A percentile compares a stretch with the other conserved stretches of the same genome.
phyloP scores from a whole-genome alignment of 345 rosid genomes.

The Melastoma malabathricum region DNA sequence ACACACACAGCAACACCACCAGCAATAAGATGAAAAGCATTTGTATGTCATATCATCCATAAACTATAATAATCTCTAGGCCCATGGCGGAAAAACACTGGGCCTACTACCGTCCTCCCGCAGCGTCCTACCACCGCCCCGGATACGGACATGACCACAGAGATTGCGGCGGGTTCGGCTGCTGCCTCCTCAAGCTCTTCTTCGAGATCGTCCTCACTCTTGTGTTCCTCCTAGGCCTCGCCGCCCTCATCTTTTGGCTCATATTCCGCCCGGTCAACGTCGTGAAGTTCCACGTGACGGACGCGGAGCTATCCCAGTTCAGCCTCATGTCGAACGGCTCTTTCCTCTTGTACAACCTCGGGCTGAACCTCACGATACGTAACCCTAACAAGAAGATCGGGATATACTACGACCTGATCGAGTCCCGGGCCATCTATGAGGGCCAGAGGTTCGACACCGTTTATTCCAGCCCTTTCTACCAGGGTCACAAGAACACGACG shows the following conservation, averaged over 20 bases:
- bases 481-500: constrained; percentile 71
- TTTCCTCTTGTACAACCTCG: constrained; percentile 22
- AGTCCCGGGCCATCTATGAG: constrained; percentile 31
- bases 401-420: constrained; percentile 37
- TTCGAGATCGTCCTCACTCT: constrained; percentile 25
- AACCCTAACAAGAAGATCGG: constrained; percentile 60
- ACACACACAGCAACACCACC: too few relatives aligned
- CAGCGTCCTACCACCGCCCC: too few relatives aligned
- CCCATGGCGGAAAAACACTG: too few relatives aligned
- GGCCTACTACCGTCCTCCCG: too few relatives aligned
- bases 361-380: constrained; percentile 33
- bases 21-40: too few relatives aligned
- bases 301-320: constrained; percentile 35
- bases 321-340: constrained; percentile 21
- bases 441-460: constrained; percentile 22
- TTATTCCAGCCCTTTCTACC: constrained; percentile 38
- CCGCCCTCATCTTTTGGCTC: constrained; percentile 45
- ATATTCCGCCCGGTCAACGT: constrained; percentile 42
- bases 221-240: constrained; percentile 29
- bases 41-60: too few relatives aligned
- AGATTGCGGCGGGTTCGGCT: constrained; percentile 31
- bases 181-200: constrained; percentile 45
- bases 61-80: too few relatives aligned
- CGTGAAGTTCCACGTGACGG: constrained; percentile 34
- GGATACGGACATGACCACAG: constrained; percentile 29